A percentile compares a stretch with the other conserved stretches of the same genome.
Evolutionary conservation across 306 rosid species (phyloP).

Genomic region (Albizia julibrissin): DNA sequence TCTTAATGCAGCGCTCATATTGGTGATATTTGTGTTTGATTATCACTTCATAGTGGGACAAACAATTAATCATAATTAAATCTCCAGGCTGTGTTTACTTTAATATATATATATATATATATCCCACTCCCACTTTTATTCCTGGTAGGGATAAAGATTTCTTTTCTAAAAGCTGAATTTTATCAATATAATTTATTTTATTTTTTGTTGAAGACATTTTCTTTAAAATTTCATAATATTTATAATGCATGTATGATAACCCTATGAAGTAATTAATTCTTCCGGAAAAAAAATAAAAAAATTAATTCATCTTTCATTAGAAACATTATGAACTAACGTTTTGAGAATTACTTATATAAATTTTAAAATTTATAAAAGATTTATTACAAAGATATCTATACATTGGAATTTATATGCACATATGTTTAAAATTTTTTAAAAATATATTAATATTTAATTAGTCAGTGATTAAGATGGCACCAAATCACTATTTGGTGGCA

Average conservation of each 20-base stretch:
- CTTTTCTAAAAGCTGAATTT: not conserved
- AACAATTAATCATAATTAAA: not conserved
- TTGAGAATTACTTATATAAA: not conserved
- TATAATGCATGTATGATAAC: not conserved
- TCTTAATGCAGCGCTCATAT: not conserved
- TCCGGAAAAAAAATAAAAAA: too few relatives aligned
- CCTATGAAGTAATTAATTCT: not conserved
- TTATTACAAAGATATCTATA: too few relatives aligned
- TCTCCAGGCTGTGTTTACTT: not conserved
- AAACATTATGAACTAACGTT: not conserved
- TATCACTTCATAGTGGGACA: not conserved
- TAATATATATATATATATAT: not conserved
- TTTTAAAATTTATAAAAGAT: not conserved
- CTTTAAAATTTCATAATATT: too few relatives aligned
- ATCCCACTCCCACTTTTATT: not conserved
- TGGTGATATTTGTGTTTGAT: constrained; percentile 21
- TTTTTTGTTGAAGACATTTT: too few relatives aligned
- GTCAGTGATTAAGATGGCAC: constrained; percentile 6
- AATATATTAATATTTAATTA: not conserved
- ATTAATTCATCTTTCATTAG: not conserved
- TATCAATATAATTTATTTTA: not conserved
- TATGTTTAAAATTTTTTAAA: not conserved
- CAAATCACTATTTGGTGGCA: not conserved
- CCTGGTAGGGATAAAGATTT: not conserved
- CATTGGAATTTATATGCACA: too few relatives aligned